Percentiles rank a stretch among this genome's conserved stretches.
Evolutionary conservation across 2,329 filamentous ascomycete species (phyloP).

Genomic region (Cadophora gregata): DNA sequence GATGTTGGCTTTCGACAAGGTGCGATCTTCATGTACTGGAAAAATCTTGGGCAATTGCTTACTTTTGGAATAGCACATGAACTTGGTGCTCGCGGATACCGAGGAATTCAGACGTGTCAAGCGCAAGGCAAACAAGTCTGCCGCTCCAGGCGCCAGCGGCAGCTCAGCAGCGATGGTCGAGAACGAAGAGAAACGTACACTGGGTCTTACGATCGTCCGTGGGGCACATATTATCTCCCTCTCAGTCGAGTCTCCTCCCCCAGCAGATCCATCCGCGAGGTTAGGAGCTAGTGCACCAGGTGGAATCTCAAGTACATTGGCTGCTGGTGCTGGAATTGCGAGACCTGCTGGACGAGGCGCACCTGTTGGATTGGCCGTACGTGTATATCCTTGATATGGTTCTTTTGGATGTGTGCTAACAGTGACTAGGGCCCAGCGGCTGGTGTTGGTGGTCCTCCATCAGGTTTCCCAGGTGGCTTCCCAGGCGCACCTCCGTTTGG

Average conservation of each 20-base stretch:
- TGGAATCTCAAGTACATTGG: slow-evolving; percentile 69
- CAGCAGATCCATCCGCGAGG: slow-evolving; percentile 88
- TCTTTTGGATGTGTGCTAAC: slow-evolving; percentile 36
- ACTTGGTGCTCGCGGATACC: slow-evolving; percentile 96
- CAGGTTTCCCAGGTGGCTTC: slow-evolving; percentile 42
- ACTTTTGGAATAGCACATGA: slow-evolving; percentile 79
- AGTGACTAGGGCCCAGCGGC: slow-evolving; percentile 74
- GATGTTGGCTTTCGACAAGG: slow-evolving; percentile 99
- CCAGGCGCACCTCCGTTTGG: slow-evolving; percentile 52
- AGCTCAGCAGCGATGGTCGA: slow-evolving; percentile 74
- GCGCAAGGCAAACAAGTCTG: slow-evolving; percentile 77
- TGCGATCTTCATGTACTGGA: slow-evolving; percentile 46
- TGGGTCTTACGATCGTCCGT: slow-evolving; percentile 92
- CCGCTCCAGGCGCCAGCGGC: slow-evolving; percentile 57
- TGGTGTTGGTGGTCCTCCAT: slow-evolving; percentile 78
- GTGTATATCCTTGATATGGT: slow-evolving; percentile 37
- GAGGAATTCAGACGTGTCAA: slow-evolving; percentile 96
- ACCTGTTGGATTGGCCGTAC: slow-evolving; percentile 80
- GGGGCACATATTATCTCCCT: slow-evolving; percentile 94
- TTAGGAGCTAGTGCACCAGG: slow-evolving; percentile 78
- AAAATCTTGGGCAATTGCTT: slow-evolving; percentile 25
- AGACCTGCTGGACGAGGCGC: slow-evolving; percentile 87
- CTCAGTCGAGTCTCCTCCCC: slow-evolving; percentile 93
- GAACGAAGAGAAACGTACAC: slow-evolving; percentile 95
- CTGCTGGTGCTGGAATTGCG: slow-evolving; percentile 86